Base-by-base conservation (phyloP, 2,329 filamentous ascomycete species). In the Xylariaceae sp. region DNA sequence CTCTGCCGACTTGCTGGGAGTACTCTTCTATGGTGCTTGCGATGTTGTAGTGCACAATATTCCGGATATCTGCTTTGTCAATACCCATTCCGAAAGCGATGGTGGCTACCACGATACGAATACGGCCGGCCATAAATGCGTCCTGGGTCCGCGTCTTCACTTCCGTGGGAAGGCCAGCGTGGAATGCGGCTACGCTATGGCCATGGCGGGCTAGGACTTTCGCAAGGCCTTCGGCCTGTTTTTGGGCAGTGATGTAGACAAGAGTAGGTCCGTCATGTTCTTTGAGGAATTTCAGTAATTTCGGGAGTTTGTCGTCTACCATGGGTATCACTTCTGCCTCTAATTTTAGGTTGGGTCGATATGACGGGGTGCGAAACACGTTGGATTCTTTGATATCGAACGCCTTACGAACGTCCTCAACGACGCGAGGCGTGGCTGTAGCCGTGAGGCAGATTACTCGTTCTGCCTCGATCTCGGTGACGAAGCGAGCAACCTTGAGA, bases 71-170 rank as follows among this genome's bases (percentile, higher is more conserved):
- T 32, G 72, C 55, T 56, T 83, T 83, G 62, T 83, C 80, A 16
- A 83, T 81, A 0, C 80, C 80, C 80, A 83, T 83, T 0, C 80
- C 80, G 47, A 83, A 83, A 1, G 80, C 80, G 39, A 82, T 81
- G 0, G 80, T 83, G 2, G 79, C 78, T 16, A 78, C 74, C 12
- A 80, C 74, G 22, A 79, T 74, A n/a, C 71, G 63, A 29, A 76
- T 66, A 19, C 71, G 65, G 1, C 68, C 70, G 0, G 68, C 65
- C 76, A 81, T 79, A 51, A 81, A 82, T 8, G 72, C 67, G 2
- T 81, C 78, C 57, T 83, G 80, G 2, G 78, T 65, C 2, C 68
- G 42, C 1, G 66, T 70, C 64, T 81, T 81, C 1, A 65, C 59
- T 1, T 73, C 71, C 0, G 70, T 63, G 19, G 73, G 70, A 70